A percentile compares a stretch with the other conserved stretches of the same genome.
phyloP scores from a whole-genome alignment of 179 eudicot genomes.

The Camellia oleifera region DNA sequence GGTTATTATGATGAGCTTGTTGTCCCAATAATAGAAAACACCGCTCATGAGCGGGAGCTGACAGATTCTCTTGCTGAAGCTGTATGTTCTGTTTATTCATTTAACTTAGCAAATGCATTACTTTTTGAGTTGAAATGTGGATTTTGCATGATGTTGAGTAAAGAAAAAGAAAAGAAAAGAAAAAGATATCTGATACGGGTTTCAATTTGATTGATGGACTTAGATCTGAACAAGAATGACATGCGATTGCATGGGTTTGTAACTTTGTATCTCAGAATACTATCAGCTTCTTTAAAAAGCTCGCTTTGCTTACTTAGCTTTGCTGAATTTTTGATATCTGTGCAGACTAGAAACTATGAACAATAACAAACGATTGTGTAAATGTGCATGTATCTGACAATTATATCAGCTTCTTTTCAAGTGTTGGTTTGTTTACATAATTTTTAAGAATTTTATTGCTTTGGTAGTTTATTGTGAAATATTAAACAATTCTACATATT shows the following conservation, averaged over 20 bases:
- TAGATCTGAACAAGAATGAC: not conserved
- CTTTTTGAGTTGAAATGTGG: not conserved
- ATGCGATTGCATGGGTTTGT: not conserved
- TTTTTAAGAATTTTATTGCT: not conserved
- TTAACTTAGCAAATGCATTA: not conserved
- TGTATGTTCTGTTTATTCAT: constrained; percentile 39
- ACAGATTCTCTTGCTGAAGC: constrained; percentile 96
- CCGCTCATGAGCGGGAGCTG: constrained; percentile 93
- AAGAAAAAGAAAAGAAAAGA: not conserved
- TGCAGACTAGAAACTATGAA: not conserved
- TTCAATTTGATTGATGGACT: not conserved
- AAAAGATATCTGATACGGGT: not conserved
- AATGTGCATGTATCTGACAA: not conserved
- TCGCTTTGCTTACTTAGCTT: not conserved
- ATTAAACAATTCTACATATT: not conserved
- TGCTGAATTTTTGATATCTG: not conserved
- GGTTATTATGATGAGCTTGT: constrained; percentile 98
- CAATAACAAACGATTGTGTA: not conserved
- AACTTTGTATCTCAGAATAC: not conserved
- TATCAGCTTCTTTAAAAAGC: not conserved
- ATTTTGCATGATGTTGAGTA: not conserved
- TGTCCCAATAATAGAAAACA: constrained; percentile 92
- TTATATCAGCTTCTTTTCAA: not conserved
- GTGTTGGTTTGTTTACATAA: constrained; percentile 4
- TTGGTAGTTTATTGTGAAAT: not conserved